Conservation (phyloP, 192 early-diverging fungal species). For the Haplosporangium gracile region DNA sequence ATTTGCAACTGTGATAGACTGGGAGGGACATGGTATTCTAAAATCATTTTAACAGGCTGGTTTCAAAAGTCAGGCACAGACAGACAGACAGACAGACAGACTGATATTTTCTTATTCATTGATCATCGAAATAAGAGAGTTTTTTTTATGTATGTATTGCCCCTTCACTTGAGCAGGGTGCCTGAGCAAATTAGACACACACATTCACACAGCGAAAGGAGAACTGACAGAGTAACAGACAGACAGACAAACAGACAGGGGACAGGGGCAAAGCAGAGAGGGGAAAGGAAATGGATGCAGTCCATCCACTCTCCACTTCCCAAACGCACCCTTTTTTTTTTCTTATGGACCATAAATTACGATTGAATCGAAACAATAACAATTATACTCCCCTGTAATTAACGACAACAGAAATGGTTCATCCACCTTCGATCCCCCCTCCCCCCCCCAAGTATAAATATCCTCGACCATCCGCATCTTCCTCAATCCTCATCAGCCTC, state of each 20-base stretch:
- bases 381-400: too few relatives aligned
- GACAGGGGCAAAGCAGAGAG: background rate
- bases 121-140: background rate
- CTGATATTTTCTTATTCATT: background rate
- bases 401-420: too few relatives aligned
- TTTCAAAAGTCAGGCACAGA: background rate
- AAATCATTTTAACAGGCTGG: background rate
- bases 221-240: background rate
- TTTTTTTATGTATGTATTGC: too few relatives aligned
- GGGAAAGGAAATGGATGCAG: too few relatives aligned
- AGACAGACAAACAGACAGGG: background rate
- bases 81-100: too few relatives aligned
- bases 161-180: background rate
- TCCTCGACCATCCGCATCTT: background rate
- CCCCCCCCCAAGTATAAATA: background rate
- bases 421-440: background rate
- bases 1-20: too few relatives aligned
- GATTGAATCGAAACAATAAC: background rate
- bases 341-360: background rate
- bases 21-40: too few relatives aligned
- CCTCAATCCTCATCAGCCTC: background rate
- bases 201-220: too few relatives aligned
- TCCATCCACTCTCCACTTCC: too few relatives aligned
- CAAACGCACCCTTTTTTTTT: too few relatives aligned
- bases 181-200: background rate